A percentile compares a stretch with the other conserved stretches of the same genome.
Evolutionary conservation across 2,329 filamentous ascomycete species (phyloP).

Genomic region (Pestalotiopsis sp.): DNA sequence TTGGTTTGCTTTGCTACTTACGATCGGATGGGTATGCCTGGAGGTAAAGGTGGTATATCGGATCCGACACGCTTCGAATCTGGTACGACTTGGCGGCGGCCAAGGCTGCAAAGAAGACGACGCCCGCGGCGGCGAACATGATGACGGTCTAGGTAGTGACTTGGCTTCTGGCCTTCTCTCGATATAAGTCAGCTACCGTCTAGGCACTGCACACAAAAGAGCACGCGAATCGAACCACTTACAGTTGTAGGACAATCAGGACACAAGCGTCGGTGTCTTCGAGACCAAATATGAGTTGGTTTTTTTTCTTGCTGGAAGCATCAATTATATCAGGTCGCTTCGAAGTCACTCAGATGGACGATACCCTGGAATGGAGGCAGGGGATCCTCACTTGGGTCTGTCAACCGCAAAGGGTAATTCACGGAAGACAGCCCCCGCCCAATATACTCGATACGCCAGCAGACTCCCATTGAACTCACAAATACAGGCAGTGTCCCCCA

Average conservation of each 20-base stretch:
- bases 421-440: background rate
- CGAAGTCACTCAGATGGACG: too few species aligned
- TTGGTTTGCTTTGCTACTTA: slow-evolving; percentile 21
- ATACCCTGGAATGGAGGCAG: too few species aligned
- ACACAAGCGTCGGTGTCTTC: too few species aligned
- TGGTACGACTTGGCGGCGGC: slow-evolving; percentile 45
- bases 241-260: too few species aligned
- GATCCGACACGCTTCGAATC: slow-evolving; percentile 51
- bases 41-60: slow-evolving; percentile 56
- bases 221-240: too few species aligned
- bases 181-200: too few species aligned
- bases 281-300: too few species aligned
- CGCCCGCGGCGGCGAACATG: slow-evolving; percentile 19
- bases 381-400: background rate
- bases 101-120: slow-evolving; percentile 15
- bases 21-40: slow-evolving; percentile 47
- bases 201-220: too few species aligned
- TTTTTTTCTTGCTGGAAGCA: too few species aligned
- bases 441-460: background rate
- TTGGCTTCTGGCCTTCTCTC: too few species aligned
- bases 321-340: too few species aligned
- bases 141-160: background rate
- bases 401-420: background rate
- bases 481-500: background rate
- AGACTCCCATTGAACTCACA: background rate